A percentile compares a stretch with the other conserved stretches of the same genome.
Conservation (phyloP, 108 stramenopile species). For the Cyclotella distinguenda region DNA sequence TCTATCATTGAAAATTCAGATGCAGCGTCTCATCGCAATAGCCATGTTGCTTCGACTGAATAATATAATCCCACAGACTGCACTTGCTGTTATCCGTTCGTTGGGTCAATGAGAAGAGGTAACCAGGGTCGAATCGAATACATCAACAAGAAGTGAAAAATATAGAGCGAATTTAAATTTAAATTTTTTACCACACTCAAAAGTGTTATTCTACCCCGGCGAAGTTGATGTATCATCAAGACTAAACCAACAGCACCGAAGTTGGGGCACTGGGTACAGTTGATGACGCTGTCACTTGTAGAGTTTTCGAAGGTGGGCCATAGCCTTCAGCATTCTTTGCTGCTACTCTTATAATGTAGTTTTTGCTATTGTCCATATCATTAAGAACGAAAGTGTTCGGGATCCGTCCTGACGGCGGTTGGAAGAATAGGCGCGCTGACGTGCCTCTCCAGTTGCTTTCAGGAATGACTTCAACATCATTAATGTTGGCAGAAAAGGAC, state of each 20-base stretch:
- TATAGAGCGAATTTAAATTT: too few species aligned
- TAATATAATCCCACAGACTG: too few species aligned
- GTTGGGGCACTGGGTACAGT: slow-evolving; percentile 28
- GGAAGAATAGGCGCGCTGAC: slow-evolving; percentile 32
- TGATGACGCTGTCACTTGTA: slow-evolving; percentile 15
- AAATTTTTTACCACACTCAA: too few species aligned
- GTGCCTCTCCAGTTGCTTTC: slow-evolving; percentile 51
- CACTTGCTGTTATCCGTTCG: too few species aligned
- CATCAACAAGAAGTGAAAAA: too few species aligned
- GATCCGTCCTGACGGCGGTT: slow-evolving; percentile 21
- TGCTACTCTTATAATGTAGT: slow-evolving; percentile 24
- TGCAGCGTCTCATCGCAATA: too few species aligned
- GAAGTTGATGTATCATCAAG: not conserved
- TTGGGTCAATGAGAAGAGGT: too few species aligned
- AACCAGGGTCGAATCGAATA: too few species aligned
- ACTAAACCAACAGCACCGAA: slow-evolving; percentile 13
- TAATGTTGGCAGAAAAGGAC: slow-evolving; percentile 32
- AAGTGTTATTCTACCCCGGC: too few species aligned
- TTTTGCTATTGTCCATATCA: slow-evolving; percentile 21
- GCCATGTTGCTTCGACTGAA: too few species aligned
- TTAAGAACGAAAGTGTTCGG: slow-evolving; percentile 18
- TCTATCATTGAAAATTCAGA: too few species aligned
- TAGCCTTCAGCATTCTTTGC: slow-evolving; percentile 41
- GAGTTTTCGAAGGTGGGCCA: slow-evolving; percentile 24
- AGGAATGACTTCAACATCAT: slow-evolving; percentile 18